Conservation (phyloP, 164 flowering plant species). For the Kingdonia uniflora region DNA sequence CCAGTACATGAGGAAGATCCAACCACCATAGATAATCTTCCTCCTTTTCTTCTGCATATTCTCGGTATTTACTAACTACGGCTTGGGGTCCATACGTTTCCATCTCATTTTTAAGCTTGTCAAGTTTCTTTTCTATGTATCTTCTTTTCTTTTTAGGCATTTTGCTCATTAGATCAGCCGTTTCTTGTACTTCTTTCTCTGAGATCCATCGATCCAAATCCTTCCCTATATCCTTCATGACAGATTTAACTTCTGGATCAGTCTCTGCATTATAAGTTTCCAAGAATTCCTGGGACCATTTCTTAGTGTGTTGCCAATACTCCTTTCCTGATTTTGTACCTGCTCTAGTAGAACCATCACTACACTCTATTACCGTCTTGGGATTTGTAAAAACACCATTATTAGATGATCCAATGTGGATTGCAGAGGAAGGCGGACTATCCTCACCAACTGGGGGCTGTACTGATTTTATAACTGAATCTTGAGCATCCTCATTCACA, state of each 20-base stretch:
- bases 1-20: slow-evolving; percentile 81
- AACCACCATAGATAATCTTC: slow-evolving; percentile 96
- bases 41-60: slow-evolving; percentile 69
- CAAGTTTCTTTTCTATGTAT: slow-evolving; percentile 57
- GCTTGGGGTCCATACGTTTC: slow-evolving; percentile 89
- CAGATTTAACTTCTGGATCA: slow-evolving; percentile 78
- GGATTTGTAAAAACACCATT: slow-evolving; percentile 21
- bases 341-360: slow-evolving; percentile 70
- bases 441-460: slow-evolving; percentile 12
- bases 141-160: slow-evolving; percentile 43
- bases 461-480: slow-evolving; percentile 16
- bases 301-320: slow-evolving; percentile 94
- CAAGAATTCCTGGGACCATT: slow-evolving; percentile 75
- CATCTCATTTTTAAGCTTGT: slow-evolving; percentile 74
- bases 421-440: slow-evolving; percentile 13
- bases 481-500: slow-evolving; percentile 16
- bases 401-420: slow-evolving; percentile 7
- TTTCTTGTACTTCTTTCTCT: slow-evolving; percentile 69
- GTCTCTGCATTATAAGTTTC: slow-evolving; percentile 71
- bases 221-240: slow-evolving; percentile 81
- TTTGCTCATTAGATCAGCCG: slow-evolving; percentile 57
- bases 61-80: slow-evolving; percentile 81
- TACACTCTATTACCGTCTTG: slow-evolving; percentile 64
- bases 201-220: slow-evolving; percentile 92
- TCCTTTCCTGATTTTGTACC: slow-evolving; percentile 86